Conservation (phyloP, 805 yeast genomes). For the Starmerella floricola region DNA sequence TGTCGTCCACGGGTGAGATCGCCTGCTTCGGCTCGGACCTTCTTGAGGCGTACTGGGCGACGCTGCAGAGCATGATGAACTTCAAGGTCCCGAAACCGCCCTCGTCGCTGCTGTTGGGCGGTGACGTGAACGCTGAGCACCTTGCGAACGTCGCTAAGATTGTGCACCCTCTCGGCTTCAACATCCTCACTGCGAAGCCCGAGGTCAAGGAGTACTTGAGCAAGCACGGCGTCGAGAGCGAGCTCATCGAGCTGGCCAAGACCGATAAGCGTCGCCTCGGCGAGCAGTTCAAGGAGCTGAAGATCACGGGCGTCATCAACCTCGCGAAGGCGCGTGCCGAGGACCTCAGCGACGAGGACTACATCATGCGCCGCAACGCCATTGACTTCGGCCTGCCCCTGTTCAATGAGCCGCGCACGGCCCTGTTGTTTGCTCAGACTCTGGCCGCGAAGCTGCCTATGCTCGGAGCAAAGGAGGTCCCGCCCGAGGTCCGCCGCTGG, state of each 20-base stretch:
- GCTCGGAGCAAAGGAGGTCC: slow-evolving; percentile 44
- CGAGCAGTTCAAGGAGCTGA: slow-evolving; percentile 80
- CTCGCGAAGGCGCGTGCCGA: slow-evolving; percentile 86
- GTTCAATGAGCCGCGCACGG: slow-evolving; percentile 93
- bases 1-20: slow-evolving; percentile 98
- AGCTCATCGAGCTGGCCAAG: slow-evolving; percentile 79
- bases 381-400: slow-evolving; percentile 94
- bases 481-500: slow-evolving; percentile 88
- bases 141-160: slow-evolving; percentile 63
- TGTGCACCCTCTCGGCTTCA: slow-evolving; percentile 65
- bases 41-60: slow-evolving; percentile 92
- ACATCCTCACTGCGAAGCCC: slow-evolving; percentile 63
- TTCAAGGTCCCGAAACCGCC: slow-evolving; percentile 90
- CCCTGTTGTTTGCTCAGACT: slow-evolving; percentile 73
- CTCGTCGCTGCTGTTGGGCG: slow-evolving; percentile 82
- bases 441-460: slow-evolving; percentile 57
- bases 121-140: slow-evolving; percentile 63
- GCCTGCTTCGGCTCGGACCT: slow-evolving; percentile 88
- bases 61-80: slow-evolving; percentile 94
- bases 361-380: slow-evolving; percentile 97
- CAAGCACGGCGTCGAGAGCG: slow-evolving; percentile 34
- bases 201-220: slow-evolving; percentile 60
- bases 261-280: slow-evolving; percentile 86
- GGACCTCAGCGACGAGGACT: slow-evolving; percentile 71
- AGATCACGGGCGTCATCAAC: slow-evolving; percentile 81